phyloP scores from a whole-genome alignment of 352 stramenopile species.

The Phytophthora cryptogea region DNA sequence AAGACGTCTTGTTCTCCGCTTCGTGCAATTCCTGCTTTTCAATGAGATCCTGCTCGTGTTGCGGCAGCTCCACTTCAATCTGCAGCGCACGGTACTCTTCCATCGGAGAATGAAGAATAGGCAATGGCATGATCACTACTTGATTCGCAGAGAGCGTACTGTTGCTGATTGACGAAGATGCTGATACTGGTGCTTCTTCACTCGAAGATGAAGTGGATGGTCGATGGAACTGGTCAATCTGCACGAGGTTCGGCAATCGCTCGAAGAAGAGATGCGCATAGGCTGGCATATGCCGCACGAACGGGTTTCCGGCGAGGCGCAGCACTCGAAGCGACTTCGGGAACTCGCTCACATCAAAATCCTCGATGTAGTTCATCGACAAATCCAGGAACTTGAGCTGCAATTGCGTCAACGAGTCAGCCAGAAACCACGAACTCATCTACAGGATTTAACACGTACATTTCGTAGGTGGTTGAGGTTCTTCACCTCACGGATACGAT shows the following conservation, averaged over 20 bases:
- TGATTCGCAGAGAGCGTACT: slow-evolving; percentile 7
- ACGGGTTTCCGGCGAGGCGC: slow-evolving; percentile 59
- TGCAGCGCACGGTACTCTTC: slow-evolving; percentile 46
- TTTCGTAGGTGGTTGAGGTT: slow-evolving; percentile 61
- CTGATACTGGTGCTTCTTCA: slow-evolving; percentile 11
- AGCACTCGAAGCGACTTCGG: slow-evolving; percentile 59
- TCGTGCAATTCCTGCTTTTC: slow-evolving; percentile 20
- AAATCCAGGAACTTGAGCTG: slow-evolving; percentile 81
- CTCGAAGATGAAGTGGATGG: slow-evolving; percentile 12
- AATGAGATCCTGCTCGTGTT: slow-evolving; percentile 23
- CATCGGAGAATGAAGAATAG: slow-evolving; percentile 22
- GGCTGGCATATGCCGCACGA: slow-evolving; percentile 53
- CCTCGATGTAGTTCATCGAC: slow-evolving; percentile 74
- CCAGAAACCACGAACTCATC: neutral
- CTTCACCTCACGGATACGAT: slow-evolving; percentile 65
- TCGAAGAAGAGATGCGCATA: slow-evolving; percentile 71
- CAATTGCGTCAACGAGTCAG: slow-evolving; percentile 3
- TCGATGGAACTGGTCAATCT: slow-evolving; percentile 61
- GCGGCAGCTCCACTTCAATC: slow-evolving; percentile 22
- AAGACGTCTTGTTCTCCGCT: slow-evolving; percentile 20
- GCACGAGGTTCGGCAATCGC: slow-evolving; percentile 56
- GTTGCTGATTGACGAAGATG: slow-evolving; percentile 17
- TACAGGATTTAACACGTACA: slow-evolving; percentile 28
- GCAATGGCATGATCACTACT: slow-evolving; percentile 14
- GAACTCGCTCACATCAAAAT: slow-evolving; percentile 67